Percentiles rank a stretch among this genome's conserved stretches.
Evolutionary conservation across 2,329 filamentous ascomycete species (phyloP).

Genomic region (Cytospora schulzeri): DNA sequence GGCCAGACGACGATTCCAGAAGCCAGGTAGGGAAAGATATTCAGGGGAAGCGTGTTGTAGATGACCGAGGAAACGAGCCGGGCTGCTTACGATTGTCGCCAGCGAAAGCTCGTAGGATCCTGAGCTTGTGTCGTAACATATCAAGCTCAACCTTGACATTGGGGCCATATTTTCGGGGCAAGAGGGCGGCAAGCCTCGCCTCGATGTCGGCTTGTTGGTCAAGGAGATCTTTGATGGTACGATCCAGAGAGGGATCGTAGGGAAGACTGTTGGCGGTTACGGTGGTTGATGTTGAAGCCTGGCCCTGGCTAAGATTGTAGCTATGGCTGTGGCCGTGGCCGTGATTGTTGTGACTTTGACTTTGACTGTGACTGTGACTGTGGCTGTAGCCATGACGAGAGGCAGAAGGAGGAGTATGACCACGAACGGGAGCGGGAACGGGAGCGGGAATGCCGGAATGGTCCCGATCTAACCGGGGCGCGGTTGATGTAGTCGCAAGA

Average conservation of each 20-base stretch:
- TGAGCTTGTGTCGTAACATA: constrained; percentile 59
- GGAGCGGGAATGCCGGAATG: constrained; percentile 21
- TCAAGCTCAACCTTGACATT: constrained; percentile 53
- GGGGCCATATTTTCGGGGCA: constrained; percentile 50
- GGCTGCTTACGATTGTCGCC: constrained; percentile 51
- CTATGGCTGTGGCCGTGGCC: constrained; percentile 14
- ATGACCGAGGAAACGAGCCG: constrained; percentile 14
- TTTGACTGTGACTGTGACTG: constrained; percentile 20
- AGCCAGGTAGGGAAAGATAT: constrained; percentile 6
- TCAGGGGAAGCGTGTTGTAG: constrained; percentile 8
- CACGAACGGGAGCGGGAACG: constrained; percentile 13
- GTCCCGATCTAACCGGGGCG: constrained; percentile 21
- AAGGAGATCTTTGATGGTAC: constrained; percentile 48
- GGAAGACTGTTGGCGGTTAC: constrained; percentile 29
- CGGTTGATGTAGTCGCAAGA: constrained; percentile 10
- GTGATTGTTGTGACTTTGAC: constrained; percentile 6
- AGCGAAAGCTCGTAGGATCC: constrained; percentile 50
- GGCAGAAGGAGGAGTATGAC: constrained; percentile 20
- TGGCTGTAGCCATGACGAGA: constrained; percentile 11
- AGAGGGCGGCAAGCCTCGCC: constrained; percentile 50
- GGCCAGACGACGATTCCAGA: constrained; percentile 5
- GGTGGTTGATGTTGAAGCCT: constrained; percentile 29
- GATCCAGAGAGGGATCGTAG: constrained; percentile 45
- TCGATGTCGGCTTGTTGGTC: constrained; percentile 58
- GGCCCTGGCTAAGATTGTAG: constrained; percentile 2